Evolutionary conservation across 192 early-diverging fungal genomes (phyloP), one percentile per base, ranked within the genome.

Genomic region (Phycomyces blakesleeanus): DNA sequence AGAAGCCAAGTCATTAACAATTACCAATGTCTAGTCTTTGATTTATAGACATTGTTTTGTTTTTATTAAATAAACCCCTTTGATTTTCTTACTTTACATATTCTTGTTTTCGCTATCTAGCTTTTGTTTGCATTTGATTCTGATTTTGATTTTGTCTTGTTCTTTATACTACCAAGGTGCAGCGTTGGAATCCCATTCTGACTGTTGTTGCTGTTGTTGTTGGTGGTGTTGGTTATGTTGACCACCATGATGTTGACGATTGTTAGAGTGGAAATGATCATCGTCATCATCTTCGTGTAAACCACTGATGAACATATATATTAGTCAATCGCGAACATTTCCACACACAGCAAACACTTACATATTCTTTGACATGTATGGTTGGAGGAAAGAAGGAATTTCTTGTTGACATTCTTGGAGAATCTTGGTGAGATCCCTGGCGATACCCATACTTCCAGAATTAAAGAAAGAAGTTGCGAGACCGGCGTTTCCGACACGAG

Each of bases 401-500:
- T 87, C 83, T 64, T 87, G 85, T 7, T 74, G 55, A 49, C 80
- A 81, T 55, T 87, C 85, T 7, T 74, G 14, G 21, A 87, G 53
- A 24, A 87, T 26, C 57, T 81, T 83, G 6, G 78, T 73, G 55
- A 87, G 55, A 15, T 80, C 72, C 3, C 66, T 42, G 5, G 83
- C 82, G 20, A 85, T 51, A 0, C 39, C 16, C 26, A 37, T 37
- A 47, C 78, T 81, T 5, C 44, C 58, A 2, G 61, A 47, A 37
- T 82, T 86, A 58, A 75, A 82, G 52, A 85, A 85, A 5, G 80
- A 67, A 9, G 84, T 84, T 1, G 84, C 84, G 0, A 76, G 39
- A 55, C 97, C 97, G 40, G 83, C 73, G 63, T 91, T 91, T 52
- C 94, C 95, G 16, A 93, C 97, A 62, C 97, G 91, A 26, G 95